These are phyloP conservation scores for Effrenium voratum DNA, from an alignment of 73 alveolate species.

Conservation along the genomic window DNA sequence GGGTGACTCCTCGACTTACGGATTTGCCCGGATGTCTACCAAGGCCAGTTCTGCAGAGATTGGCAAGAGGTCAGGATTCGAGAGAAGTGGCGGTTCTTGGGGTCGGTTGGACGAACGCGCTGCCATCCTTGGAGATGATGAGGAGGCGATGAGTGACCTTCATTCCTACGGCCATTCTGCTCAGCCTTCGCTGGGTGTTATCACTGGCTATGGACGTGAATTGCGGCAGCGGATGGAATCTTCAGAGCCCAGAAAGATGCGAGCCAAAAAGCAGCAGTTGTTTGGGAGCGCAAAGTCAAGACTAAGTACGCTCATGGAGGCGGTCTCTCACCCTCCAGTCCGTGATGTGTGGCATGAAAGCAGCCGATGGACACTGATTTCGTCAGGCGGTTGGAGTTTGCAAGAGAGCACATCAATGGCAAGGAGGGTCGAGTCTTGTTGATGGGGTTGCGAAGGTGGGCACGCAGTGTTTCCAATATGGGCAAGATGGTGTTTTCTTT, in stretches of 20 bases:
- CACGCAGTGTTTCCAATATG: not conserved
- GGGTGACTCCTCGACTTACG: not conserved
- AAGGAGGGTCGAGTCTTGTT: constrained; percentile 1
- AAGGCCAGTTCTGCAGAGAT: not conserved
- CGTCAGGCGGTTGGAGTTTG: not conserved
- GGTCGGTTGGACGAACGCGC: too few species aligned
- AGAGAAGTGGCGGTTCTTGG: not conserved
- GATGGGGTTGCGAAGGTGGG: constrained; percentile 8
- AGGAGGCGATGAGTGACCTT: not conserved
- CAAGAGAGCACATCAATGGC: constrained; percentile 1
- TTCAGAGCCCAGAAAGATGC: not conserved
- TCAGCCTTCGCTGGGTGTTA: not conserved
- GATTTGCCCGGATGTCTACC: not conserved
- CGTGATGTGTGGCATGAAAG: not conserved
- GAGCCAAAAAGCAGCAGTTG: not conserved
- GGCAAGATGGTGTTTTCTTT: not conserved
- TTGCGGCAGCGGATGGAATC: not conserved
- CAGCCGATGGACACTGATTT: not conserved
- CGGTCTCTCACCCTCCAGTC: not conserved
- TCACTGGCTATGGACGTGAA: not conserved
- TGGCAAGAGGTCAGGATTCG: not conserved
- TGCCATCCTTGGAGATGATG: not conserved
- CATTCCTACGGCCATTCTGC: not conserved
- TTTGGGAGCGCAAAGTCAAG: not conserved
- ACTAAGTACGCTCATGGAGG: not conserved